Conservation (phyloP, 2,329 filamentous ascomycete genomes). For the Fusarium chlamydosporum region DNA sequence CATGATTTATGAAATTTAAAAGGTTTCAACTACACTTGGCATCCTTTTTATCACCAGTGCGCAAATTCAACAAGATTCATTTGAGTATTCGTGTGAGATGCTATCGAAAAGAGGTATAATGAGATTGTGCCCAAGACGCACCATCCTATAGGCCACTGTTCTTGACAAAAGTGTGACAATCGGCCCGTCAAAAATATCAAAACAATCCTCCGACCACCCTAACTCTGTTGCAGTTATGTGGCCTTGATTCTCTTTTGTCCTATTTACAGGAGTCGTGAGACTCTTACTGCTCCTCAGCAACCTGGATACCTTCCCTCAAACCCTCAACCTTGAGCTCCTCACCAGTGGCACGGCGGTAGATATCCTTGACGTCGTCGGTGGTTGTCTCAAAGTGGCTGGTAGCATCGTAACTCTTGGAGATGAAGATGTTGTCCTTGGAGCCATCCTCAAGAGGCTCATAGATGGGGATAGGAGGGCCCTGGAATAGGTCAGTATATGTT, state of each 20-base stretch:
- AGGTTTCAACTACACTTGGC: constrained; percentile 28
- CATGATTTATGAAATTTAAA: constrained; percentile 47
- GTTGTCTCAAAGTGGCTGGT: constrained; percentile 97
- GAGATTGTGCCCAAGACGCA: constrained; percentile 46
- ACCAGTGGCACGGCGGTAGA: constrained; percentile 86
- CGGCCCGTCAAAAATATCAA: constrained; percentile 24
- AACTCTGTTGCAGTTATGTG: constrained; percentile 22
- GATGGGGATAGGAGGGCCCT: constrained; percentile 88
- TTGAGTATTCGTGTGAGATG: constrained; percentile 39
- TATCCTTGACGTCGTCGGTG: constrained; percentile 92
- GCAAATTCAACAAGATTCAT: constrained; percentile 30
- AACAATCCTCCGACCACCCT: constrained; percentile 31
- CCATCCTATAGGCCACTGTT: constrained; percentile 25
- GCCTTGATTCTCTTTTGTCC: constrained; percentile 29
- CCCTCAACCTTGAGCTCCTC: constrained; percentile 91
- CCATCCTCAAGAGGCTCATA: constrained; percentile 92
- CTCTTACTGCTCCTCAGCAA: constrained; percentile 73
- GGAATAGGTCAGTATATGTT: constrained; percentile 6
- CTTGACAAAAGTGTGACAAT: constrained; percentile 15
- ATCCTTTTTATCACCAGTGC: constrained; percentile 6
- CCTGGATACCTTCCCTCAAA: constrained; percentile 82
- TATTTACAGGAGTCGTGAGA: constrained; percentile 8
- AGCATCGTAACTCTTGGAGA: constrained; percentile 98
- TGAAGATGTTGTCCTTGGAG: constrained; percentile 90
- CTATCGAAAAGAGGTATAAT: constrained; percentile 52